These are phyloP conservation scores for Xylaria intraflava DNA, from an alignment of 495 filamentous ascomycete species.

Conservation along the genomic window DNA sequence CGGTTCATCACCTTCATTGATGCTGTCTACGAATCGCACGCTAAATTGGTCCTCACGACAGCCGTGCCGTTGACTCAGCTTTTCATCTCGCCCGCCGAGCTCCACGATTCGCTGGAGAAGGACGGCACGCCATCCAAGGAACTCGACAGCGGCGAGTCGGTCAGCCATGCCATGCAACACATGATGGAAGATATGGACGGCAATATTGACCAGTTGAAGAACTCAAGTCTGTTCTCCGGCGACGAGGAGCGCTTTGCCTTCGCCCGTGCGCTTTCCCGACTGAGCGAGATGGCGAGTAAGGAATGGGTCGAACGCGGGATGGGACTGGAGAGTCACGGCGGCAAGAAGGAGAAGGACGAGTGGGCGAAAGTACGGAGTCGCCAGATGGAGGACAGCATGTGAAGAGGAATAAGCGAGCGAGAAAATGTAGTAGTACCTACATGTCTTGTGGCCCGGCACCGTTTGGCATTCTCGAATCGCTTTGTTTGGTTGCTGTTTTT, in stretches of 20 bases:
- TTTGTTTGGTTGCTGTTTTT: too few relatives aligned
- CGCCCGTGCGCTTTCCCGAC: conserved; percentile 73
- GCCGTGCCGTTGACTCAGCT: conserved; percentile 76
- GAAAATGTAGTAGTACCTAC: too few relatives aligned
- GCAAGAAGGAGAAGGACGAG: conserved; percentile 54
- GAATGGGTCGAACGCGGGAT: conserved; percentile 91
- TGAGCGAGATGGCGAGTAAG: conserved; percentile 88
- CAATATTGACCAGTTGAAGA: conserved; percentile 79
- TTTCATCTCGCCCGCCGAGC: conserved; percentile 78
- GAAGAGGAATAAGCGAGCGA: conserved; percentile 11
- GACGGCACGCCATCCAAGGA: conserved; percentile 35
- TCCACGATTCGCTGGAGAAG: conserved; percentile 47
- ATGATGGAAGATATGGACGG: conserved; percentile 92
- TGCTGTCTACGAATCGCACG: conserved; percentile 78
- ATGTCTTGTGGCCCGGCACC: too few relatives aligned
- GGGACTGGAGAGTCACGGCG: conserved; percentile 52
- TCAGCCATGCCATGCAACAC: conserved; percentile 76
- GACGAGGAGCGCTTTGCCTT: conserved; percentile 98
- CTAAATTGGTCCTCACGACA: conserved; percentile 91
- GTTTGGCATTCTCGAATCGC: background rate
- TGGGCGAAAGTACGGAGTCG: conserved; percentile 60
- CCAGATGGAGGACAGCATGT: conserved; percentile 73
- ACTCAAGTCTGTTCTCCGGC: conserved; percentile 80
- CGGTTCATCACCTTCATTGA: conserved; percentile 97
- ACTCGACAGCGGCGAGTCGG: conserved; percentile 48